Evolutionary conservation across 306 rosid species (phyloP).

Genomic region (Quercus aquifolioides): DNA sequence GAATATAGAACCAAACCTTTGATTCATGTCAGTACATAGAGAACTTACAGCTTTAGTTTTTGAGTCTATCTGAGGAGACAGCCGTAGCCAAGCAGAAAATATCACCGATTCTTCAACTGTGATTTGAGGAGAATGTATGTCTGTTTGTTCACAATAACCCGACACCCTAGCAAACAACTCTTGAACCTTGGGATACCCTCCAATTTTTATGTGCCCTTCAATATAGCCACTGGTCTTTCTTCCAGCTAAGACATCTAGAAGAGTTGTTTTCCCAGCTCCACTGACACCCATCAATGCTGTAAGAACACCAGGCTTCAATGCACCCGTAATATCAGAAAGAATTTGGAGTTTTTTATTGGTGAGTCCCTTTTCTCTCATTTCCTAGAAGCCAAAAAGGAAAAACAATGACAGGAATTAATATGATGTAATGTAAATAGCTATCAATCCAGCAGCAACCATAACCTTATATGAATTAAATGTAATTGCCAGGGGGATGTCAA

Average conservation of each 20-base stretch:
- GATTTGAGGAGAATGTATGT: not conserved
- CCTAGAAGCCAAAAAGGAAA: conserved; percentile 20
- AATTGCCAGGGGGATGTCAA: conserved; percentile 39
- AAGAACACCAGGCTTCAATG: not conserved
- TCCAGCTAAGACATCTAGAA: not conserved
- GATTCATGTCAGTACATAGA: not conserved
- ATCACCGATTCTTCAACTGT: not conserved
- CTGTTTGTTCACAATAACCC: conserved; percentile 1
- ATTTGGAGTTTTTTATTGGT: conserved; percentile 1
- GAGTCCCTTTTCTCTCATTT: conserved; percentile 35
- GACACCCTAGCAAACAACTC: not conserved
- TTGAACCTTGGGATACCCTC: not conserved
- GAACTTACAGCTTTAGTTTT: conserved; percentile 1
- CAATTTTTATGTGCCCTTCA: not conserved
- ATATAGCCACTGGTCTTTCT: not conserved
- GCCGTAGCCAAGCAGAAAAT: conserved; percentile 6
- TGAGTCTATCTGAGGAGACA: not conserved
- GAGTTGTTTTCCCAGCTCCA: conserved; percentile 10
- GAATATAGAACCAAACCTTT: not conserved
- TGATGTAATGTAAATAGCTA: not conserved
- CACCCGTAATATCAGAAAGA: conserved; percentile 1
- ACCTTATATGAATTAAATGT: not conserved
- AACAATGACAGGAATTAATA: not conserved
- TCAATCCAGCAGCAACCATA: no score
- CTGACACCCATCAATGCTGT: conserved; percentile 7